A percentile compares a stretch with the other conserved stretches of the same genome.
phyloP scores from a whole-genome alignment of 352 stramenopile genomes.

The Globisporangium spinosum region DNA sequence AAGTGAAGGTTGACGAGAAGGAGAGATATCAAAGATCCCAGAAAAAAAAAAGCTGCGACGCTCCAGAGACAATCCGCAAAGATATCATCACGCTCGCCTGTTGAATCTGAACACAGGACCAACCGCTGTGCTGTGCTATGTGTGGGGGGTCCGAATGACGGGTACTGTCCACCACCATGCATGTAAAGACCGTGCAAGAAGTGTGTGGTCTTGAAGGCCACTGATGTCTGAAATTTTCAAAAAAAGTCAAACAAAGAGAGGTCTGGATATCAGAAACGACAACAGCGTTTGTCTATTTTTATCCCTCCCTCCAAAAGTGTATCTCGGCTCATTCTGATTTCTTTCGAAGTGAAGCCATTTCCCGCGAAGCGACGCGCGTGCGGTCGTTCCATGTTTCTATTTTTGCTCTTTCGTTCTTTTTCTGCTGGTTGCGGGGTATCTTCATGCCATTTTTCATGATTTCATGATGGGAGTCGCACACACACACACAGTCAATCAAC shows the following conservation, averaged over 20 bases:
- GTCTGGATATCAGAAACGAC: not conserved
- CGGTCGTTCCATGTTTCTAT: not conserved
- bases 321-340: conserved; percentile 2
- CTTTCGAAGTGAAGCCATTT: conserved; percentile 2
- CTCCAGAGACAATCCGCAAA: not conserved
- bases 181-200: not conserved
- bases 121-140: not conserved
- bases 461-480: not conserved
- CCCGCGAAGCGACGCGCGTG: not conserved
- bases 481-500: not conserved
- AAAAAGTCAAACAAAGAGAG: not conserved
- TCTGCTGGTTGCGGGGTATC: not conserved
- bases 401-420: not conserved
- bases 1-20: not conserved
- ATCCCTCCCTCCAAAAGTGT: not conserved
- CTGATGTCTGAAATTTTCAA: not conserved
- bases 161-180: not conserved
- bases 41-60: not conserved
- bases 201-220: not conserved
- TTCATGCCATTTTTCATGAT: not conserved
- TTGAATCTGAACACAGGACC: not conserved
- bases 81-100: not conserved
- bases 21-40: not conserved
- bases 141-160: not conserved
- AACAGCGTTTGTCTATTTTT: not conserved